A percentile compares a stretch with the other conserved stretches of the same genome.
Conservation (phyloP, 371 early-diverging fungal species). For the Syncephalastrum racemosum region DNA sequence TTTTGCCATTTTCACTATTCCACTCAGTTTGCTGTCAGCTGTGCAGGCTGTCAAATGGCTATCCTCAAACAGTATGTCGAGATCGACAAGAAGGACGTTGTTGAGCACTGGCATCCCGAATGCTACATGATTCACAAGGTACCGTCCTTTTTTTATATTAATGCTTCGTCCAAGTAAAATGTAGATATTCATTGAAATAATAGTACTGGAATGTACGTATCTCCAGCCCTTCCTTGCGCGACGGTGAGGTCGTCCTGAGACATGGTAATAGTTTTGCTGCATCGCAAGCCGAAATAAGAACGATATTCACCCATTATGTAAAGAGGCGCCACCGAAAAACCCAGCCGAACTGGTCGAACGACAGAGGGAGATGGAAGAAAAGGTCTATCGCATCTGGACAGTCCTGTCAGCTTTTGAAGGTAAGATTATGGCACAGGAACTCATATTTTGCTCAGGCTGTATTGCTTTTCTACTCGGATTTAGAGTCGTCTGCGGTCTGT, state of each 20-base stretch:
- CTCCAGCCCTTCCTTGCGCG: no score
- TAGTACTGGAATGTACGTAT: no score
- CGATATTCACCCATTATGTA: background rate
- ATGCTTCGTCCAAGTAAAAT: conserved; percentile 51
- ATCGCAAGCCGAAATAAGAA: no score
- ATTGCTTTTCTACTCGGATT: conserved; percentile 1
- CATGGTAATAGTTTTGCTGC: no score
- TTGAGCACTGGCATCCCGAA: conserved; percentile 97
- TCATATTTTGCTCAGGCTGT: background rate
- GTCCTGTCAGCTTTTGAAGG: conserved; percentile 82
- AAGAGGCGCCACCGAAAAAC: no score
- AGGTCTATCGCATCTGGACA: conserved; percentile 82
- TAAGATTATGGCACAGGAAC: background rate
- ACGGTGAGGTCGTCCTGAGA: no score
- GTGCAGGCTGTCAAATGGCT: conserved; percentile 93
- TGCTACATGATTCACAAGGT: conserved; percentile 97
- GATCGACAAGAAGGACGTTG: conserved; percentile 75
- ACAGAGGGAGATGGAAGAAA: conserved; percentile 69
- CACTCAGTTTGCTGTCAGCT: conserved; percentile 63
- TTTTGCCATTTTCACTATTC: conserved; percentile 96
- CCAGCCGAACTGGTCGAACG: conserved; percentile 37
- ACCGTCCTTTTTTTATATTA: background rate
- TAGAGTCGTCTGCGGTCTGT: conserved; percentile 94
- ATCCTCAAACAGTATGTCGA: conserved; percentile 96
- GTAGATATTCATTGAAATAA: no score